Percentiles rank a stretch among this genome's conserved stretches.
phyloP scores from a whole-genome alignment of 1,284 basidiomycete genomes.

The Irpex sp. region DNA sequence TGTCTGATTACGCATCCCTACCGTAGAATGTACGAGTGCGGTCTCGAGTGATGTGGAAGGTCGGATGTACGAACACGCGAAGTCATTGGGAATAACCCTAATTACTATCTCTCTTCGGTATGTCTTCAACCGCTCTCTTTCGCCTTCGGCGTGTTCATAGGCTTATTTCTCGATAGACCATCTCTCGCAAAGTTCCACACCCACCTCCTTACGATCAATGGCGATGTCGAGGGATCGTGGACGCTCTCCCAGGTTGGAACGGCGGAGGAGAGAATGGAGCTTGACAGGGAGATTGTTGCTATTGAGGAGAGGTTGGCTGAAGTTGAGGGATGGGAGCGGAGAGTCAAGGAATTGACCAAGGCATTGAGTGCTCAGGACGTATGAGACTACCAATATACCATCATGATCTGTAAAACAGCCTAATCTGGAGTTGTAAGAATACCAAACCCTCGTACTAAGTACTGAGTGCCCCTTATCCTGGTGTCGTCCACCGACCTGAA shows the following conservation, averaged over 20 bases:
- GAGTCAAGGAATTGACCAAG: conserved; percentile 54
- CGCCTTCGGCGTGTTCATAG: not conserved
- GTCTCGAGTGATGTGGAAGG: conserved; percentile 97
- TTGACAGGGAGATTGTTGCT: conserved; percentile 66
- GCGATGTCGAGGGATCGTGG: conserved; percentile 66
- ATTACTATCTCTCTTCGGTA: conserved; percentile 87
- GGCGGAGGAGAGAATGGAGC: conserved; percentile 67
- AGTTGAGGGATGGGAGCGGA: conserved; percentile 62
- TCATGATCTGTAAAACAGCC: no score
- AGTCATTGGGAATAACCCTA: conserved; percentile 88
- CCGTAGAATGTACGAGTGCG: conserved; percentile 88
- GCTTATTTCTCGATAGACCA: conserved; percentile 42
- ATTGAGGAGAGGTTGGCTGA: conserved; percentile 67
- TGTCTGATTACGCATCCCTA: not conserved
- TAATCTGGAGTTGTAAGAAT: no score
- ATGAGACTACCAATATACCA: not conserved
- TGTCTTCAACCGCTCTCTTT: conserved; percentile 14
- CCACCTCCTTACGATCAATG: conserved; percentile 72
- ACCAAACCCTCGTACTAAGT: no score
- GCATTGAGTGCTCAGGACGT: conserved; percentile 29
- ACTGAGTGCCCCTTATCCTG: no score
- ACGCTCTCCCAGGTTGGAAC: conserved; percentile 69
- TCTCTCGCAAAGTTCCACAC: conserved; percentile 84
- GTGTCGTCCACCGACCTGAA: no score
- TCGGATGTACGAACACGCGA: conserved; percentile 93